Evolutionary conservation across 2,329 filamentous ascomycete species (phyloP).

Genomic region (Beauveria pseudobassiana): DNA sequence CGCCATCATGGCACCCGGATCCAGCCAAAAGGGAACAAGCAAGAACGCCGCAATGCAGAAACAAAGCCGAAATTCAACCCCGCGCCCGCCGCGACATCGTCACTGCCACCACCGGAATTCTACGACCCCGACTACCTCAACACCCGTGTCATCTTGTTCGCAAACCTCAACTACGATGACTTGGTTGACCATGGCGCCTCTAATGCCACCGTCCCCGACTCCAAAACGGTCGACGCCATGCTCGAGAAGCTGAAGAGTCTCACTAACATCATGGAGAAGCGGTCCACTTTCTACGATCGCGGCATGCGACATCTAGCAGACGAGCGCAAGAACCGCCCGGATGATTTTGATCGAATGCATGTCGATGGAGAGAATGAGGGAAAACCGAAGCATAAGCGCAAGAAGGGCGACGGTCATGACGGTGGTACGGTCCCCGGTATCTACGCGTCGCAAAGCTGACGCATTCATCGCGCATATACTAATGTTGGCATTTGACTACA

Average conservation of each 20-base stretch:
- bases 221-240: conserved; percentile 56
- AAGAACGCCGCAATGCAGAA: conserved; percentile 55
- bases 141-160: conserved; percentile 51
- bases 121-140: conserved; percentile 60
- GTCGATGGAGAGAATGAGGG: conserved; percentile 41
- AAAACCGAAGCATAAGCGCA: conserved; percentile 67
- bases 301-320: conserved; percentile 64
- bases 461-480: neutral
- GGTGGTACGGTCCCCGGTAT: neutral
- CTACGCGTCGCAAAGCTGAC: neutral
- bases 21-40: conserved; percentile 54
- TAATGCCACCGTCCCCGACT: conserved; percentile 53
- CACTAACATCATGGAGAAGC: conserved; percentile 58
- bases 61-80: conserved; percentile 74
- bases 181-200: conserved; percentile 56
- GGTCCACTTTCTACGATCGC: conserved; percentile 61
- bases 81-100: conserved; percentile 40
- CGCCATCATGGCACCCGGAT: conserved; percentile 46
- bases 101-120: conserved; percentile 46
- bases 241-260: conserved; percentile 57
- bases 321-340: conserved; percentile 54
- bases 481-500: conserved; percentile 18
- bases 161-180: conserved; percentile 59
- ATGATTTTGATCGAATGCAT: conserved; percentile 44
- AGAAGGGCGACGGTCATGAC: conserved; percentile 47